Base-by-base conservation (phyloP, 169 alveolate species). In the Eimeria acervulina region DNA sequence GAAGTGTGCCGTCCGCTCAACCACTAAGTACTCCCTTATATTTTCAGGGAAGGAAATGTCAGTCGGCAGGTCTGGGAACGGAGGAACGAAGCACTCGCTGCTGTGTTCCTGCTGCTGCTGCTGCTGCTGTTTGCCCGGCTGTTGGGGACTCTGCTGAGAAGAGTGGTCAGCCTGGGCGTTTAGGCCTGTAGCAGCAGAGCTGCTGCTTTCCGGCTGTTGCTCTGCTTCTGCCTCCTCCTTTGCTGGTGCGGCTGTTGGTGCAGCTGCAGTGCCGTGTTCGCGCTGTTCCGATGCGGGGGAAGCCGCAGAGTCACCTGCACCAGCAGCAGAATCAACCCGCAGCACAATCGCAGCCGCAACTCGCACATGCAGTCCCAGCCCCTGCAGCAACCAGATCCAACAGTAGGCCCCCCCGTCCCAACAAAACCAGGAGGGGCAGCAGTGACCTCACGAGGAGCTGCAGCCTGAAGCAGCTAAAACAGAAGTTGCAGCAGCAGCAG, bases 1-100 rank as follows among this genome's bases (percentile, higher is more conserved):
- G 61, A 93, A 93, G 88, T 93, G 96, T 19, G 96, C 96, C 12
- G 96, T 93, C 68, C 89, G 68, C 47, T 93, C 96, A 93, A 93
- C 72, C 93, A 93, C 93, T 15, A 93, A 89, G 40, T 93, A 89
- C 47, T 93, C 96, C 94, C 74, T 93, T 17, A 80, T 42, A 23
- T 61, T 66, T 38, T 33, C 55, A 5, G 96, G 96, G 70, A 93
- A 89, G 78, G 44, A 70, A 7, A 70, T 55, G 40, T 31, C 47
- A 40, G 59, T 42, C 38, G 74, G 70, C 87, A 76, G 78, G 61
- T 66, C 63, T 36, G 74, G 59, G 59, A 90, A 90, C 21, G 95
- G 95, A 40, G 95, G 95, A 0, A 90, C 74, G 44, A 90, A 90
- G 44, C 78, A 31, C 3, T 47, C 89, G 42, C 52, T 40, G 19